Conservation (phyloP, 2,329 filamentous ascomycete species). For the Elsinoe fawcettii region DNA sequence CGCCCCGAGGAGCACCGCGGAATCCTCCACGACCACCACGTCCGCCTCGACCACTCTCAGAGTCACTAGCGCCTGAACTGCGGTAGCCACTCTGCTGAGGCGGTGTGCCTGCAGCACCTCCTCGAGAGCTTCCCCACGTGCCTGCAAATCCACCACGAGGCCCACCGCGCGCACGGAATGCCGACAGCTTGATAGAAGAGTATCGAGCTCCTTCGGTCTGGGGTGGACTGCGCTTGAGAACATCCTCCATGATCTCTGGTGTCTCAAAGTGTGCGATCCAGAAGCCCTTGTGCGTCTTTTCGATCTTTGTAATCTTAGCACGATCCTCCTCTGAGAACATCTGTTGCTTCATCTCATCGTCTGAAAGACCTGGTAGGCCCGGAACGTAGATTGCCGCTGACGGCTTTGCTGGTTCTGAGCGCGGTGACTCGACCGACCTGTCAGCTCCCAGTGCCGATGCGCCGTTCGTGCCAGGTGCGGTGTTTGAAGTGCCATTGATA, state of each 20-base stretch:
- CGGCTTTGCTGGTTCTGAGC: conserved; percentile 45
- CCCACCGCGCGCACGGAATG: conserved; percentile 43
- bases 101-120: conserved; percentile 38
- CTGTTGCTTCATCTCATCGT: conserved; percentile 62
- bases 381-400: conserved; percentile 85
- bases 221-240: conserved; percentile 61
- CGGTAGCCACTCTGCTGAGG: conserved; percentile 65
- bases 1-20: conserved; percentile 46
- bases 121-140: conserved; percentile 57
- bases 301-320: conserved; percentile 61
- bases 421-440: conserved; percentile 21
- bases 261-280: conserved; percentile 82
- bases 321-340: conserved; percentile 79
- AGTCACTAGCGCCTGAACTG: conserved; percentile 57
- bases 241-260: conserved; percentile 69
- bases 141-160: conserved; percentile 42
- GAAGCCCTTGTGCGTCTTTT: conserved; percentile 70
- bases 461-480: conserved; percentile 30
- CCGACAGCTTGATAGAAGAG: conserved; percentile 59
- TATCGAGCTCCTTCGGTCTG: conserved; percentile 50
- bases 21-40: conserved; percentile 44
- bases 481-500: conserved; percentile 19
- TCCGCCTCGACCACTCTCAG: conserved; percentile 59
- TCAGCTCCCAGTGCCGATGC: conserved; percentile 45
- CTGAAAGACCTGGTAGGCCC: conserved; percentile 22